Percentiles rank a stretch among this genome's conserved stretches.
Conservation (phyloP, 768 basidiomycete genomes). For the Melanogaster broomeanus region DNA sequence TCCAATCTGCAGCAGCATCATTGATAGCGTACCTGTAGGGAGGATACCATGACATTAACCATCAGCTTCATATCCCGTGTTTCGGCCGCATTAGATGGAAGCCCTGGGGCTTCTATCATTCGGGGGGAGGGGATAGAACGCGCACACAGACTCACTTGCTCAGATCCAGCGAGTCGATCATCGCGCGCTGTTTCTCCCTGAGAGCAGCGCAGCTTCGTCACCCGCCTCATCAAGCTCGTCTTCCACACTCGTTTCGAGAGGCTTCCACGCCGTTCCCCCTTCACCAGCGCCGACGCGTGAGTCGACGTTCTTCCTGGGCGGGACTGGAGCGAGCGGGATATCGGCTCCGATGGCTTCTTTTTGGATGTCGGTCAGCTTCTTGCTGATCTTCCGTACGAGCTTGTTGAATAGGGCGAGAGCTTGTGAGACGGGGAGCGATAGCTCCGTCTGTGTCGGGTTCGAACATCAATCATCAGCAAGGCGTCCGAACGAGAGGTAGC, state of each 20-base stretch:
- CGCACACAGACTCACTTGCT: slow-evolving; percentile 63
- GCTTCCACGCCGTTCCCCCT: slow-evolving; percentile 38
- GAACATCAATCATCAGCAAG: slow-evolving; percentile 3
- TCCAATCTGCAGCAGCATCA: slow-evolving; percentile 71
- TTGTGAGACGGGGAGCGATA: slow-evolving; percentile 84
- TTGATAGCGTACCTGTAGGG: slow-evolving; percentile 73
- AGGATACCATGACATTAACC: too few species aligned
- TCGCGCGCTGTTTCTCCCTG: slow-evolving; percentile 80
- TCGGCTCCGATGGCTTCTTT: slow-evolving; percentile 73
- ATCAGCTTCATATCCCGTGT: not conserved
- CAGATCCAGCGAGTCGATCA: slow-evolving; percentile 87
- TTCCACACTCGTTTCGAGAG: slow-evolving; percentile 49
- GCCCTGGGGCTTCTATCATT: slow-evolving; percentile 4
- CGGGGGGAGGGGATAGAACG: too few species aligned
- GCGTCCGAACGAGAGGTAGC: not conserved
- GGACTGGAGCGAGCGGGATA: slow-evolving; percentile 50
- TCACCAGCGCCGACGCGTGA: slow-evolving; percentile 19
- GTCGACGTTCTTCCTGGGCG: slow-evolving; percentile 14
- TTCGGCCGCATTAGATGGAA: slow-evolving; percentile 11
- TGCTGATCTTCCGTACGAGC: slow-evolving; percentile 81
- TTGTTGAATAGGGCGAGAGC: slow-evolving; percentile 90
- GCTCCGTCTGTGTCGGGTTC: slow-evolving; percentile 55
- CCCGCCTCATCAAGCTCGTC: slow-evolving; percentile 81
- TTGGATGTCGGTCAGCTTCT: slow-evolving; percentile 73
- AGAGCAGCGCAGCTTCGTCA: slow-evolving; percentile 53